Evolutionary conservation across 176 grass and related monocot genomes (phyloP).

Genomic region (Poa annua): DNA sequence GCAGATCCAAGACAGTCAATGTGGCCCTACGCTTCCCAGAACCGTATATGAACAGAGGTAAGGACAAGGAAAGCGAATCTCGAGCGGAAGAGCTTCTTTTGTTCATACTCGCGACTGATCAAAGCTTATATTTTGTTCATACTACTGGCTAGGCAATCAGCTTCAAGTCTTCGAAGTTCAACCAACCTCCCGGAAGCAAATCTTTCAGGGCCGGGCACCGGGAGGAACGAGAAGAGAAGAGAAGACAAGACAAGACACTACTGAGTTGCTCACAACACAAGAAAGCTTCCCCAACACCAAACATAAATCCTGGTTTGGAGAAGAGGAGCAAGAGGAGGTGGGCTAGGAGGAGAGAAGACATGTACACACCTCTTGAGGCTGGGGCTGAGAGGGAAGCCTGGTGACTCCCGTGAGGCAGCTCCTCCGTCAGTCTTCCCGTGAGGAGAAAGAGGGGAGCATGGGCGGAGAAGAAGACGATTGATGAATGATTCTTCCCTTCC

Average conservation of each 20-base stretch:
- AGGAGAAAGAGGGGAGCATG: slow-evolving; percentile 8
- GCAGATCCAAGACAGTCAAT: slow-evolving; percentile 28
- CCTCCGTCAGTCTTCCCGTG: slow-evolving; percentile 1
- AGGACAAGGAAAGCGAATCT: slow-evolving; percentile 27
- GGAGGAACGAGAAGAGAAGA: not conserved
- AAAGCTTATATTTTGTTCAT: no score
- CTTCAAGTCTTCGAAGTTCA: no score
- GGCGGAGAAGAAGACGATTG: not conserved
- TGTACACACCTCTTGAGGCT: not conserved
- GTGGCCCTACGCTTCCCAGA: not conserved
- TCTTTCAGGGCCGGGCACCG: not conserved
- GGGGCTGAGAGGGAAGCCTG: not conserved
- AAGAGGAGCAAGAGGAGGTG: not conserved
- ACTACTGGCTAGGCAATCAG: no score
- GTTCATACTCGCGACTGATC: not conserved
- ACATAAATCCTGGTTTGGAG: not conserved
- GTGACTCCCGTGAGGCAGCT: not conserved
- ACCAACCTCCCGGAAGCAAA: no score
- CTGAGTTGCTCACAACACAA: not conserved
- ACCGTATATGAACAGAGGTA: not conserved
- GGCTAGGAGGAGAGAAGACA: not conserved
- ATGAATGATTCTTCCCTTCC: slow-evolving; percentile 4
- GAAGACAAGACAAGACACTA: not conserved
- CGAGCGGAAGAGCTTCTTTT: not conserved
- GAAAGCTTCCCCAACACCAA: no score